phyloP scores from a whole-genome alignment of 257 asterid genomes.

The Vinca minor region DNA sequence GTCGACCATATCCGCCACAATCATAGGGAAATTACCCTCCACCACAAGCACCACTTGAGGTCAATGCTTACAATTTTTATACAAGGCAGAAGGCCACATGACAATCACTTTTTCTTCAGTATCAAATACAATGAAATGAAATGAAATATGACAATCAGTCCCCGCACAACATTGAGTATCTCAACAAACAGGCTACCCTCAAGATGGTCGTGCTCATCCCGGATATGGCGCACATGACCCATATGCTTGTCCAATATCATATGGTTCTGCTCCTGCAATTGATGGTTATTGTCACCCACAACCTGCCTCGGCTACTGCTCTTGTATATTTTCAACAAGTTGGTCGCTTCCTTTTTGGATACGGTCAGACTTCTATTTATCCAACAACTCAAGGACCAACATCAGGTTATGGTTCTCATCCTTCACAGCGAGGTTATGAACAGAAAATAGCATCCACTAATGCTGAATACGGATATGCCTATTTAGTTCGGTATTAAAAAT shows the following conservation, averaged over 20 bases:
- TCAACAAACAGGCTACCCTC: slow-evolving; percentile 63
- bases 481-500: too few species aligned
- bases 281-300: slow-evolving; percentile 59
- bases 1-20: slow-evolving; percentile 60
- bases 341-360: slow-evolving; percentile 62
- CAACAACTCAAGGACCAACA: slow-evolving; percentile 40
- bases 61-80: slow-evolving; percentile 23
- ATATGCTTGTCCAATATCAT: slow-evolving; percentile 61
- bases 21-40: slow-evolving; percentile 75
- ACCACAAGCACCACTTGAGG: slow-evolving; percentile 78
- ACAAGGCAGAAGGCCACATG: not conserved
- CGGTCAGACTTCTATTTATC: slow-evolving; percentile 53
- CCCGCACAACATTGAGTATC: slow-evolving; percentile 52
- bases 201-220: slow-evolving; percentile 48
- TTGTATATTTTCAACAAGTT: slow-evolving; percentile 55
- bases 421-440: slow-evolving; percentile 62
- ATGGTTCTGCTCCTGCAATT: slow-evolving; percentile 43
- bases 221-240: slow-evolving; percentile 68
- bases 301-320: slow-evolving; percentile 41
- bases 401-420: slow-evolving; percentile 72
- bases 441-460: slow-evolving; percentile 43
- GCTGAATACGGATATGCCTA: slow-evolving; percentile 67
- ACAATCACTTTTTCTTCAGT: not conserved
- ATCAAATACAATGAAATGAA: slow-evolving; percentile 39
- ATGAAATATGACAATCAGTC: slow-evolving; percentile 55